Evolutionary conservation across 305 asterid genomes (phyloP).

Genomic region (Lippia alba): DNA sequence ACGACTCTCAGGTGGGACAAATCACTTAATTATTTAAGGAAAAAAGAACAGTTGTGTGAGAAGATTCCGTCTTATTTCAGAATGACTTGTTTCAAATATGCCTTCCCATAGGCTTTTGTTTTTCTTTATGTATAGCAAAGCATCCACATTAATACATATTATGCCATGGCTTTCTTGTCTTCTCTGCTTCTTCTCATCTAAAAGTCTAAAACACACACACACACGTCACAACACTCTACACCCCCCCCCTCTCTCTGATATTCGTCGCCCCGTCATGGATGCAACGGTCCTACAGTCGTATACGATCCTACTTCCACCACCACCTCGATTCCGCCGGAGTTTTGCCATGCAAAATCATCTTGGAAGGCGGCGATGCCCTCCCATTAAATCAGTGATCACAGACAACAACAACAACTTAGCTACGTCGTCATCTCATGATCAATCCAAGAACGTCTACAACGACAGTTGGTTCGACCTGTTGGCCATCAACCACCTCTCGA

Average conservation of each 20-base stretch:
- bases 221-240: background rate
- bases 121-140: background rate
- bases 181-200: background rate
- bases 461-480: constrained; percentile 76
- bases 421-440: constrained; percentile 3
- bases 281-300: constrained; percentile 35
- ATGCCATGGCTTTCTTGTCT: background rate
- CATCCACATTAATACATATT: background rate
- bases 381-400: constrained; percentile 38
- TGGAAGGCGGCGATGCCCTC: constrained; percentile 18
- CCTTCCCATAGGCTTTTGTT: constrained; percentile 34
- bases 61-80: constrained; percentile 28
- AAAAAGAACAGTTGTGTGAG: background rate
- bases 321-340: constrained; percentile 31
- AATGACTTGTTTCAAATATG: constrained; percentile 33
- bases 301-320: constrained; percentile 34
- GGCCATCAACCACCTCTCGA: constrained; percentile 81
- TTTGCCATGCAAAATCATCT: constrained; percentile 38
- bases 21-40: too few species aligned
- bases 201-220: background rate
- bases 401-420: constrained; percentile 34
- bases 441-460: constrained; percentile 45
- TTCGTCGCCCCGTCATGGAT: constrained; percentile 45
- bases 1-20: too few species aligned
- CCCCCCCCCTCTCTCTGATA: constrained; percentile 17